A percentile compares a stretch with the other conserved stretches of the same genome.
phyloP scores from a whole-genome alignment of 2,329 filamentous ascomycete genomes.

The Apiospora rasikravindrae region DNA sequence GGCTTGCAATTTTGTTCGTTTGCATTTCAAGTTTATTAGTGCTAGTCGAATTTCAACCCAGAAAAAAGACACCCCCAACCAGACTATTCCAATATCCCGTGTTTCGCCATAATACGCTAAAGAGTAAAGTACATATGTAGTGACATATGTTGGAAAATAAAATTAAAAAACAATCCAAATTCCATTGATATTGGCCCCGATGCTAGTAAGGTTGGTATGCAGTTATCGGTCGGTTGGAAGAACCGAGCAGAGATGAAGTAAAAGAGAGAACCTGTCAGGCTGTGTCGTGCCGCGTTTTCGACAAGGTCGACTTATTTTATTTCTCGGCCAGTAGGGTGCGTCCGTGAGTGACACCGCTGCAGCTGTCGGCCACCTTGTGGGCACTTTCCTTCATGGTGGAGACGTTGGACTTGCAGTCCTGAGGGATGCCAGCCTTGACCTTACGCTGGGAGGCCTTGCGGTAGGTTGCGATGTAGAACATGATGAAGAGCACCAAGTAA shows the following conservation, averaged over 20 bases:
- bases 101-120: neutral
- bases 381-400: slow-evolving; percentile 34
- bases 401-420: slow-evolving; percentile 28
- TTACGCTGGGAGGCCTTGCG: slow-evolving; percentile 62
- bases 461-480: slow-evolving; percentile 80
- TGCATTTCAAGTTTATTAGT: neutral
- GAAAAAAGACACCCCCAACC: neutral
- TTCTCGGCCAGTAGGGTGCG: slow-evolving; percentile 26
- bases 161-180: neutral
- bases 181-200: neutral
- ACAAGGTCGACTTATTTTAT: slow-evolving; percentile 22
- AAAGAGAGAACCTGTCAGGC: neutral
- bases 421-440: slow-evolving; percentile 16
- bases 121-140: neutral
- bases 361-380: slow-evolving; percentile 33
- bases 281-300: neutral
- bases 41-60: neutral
- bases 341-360: slow-evolving; percentile 32
- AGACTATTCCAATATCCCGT: neutral
- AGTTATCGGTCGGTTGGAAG: too few species aligned
- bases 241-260: neutral
- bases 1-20: neutral
- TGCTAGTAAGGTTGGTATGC: neutral
- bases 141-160: neutral
- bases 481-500: slow-evolving; percentile 79